phyloP scores from a whole-genome alignment of 2,329 filamentous ascomycete species.

The Hortaea sp. region DNA sequence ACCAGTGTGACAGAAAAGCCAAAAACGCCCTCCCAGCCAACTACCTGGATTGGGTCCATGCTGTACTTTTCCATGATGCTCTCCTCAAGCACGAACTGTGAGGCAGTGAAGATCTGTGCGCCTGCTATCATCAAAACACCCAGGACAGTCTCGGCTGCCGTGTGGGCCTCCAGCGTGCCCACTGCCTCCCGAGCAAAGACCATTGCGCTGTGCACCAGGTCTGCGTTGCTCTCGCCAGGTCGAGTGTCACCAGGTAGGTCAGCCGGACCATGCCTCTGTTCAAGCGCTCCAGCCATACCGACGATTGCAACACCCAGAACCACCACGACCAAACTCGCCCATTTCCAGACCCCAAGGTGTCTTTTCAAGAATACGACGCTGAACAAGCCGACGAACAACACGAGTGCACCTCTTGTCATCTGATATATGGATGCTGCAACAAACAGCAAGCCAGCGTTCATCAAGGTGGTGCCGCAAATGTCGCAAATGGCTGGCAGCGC shows the following conservation, averaged over 20 bases:
- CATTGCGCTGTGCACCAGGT: slow-evolving; percentile 9
- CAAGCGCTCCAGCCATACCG: slow-evolving; percentile 77
- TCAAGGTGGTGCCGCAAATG: slow-evolving; percentile 87
- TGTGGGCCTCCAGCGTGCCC: slow-evolving; percentile 32
- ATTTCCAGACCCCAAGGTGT: slow-evolving; percentile 77
- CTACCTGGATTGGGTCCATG: slow-evolving; percentile 79
- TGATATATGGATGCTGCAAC: slow-evolving; percentile 96
- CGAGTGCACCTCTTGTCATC: slow-evolving; percentile 91
- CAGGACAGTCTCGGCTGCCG: slow-evolving; percentile 60
- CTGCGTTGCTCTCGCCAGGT: slow-evolving; percentile 16
- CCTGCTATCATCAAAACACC: slow-evolving; percentile 85
- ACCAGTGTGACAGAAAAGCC: slow-evolving; percentile 71
- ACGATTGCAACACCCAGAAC: slow-evolving; percentile 82
- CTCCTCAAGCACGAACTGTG: slow-evolving; percentile 93
- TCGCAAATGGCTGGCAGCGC: slow-evolving; percentile 85
- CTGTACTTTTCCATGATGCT: slow-evolving; percentile 73
- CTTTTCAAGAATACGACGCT: slow-evolving; percentile 82
- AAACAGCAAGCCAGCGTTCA: slow-evolving; percentile 91
- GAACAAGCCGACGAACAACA: slow-evolving; percentile 91
- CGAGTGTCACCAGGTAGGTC: slow-evolving; percentile 19
- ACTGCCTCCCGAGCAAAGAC: slow-evolving; percentile 25
- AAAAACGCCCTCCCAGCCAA: slow-evolving; percentile 94
- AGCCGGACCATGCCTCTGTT: slow-evolving; percentile 48
- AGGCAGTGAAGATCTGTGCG: slow-evolving; percentile 92
- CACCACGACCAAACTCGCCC: slow-evolving; percentile 78